Base-by-base conservation (phyloP, 495 filamentous ascomycete species). In the Jackrogersella minutella region DNA sequence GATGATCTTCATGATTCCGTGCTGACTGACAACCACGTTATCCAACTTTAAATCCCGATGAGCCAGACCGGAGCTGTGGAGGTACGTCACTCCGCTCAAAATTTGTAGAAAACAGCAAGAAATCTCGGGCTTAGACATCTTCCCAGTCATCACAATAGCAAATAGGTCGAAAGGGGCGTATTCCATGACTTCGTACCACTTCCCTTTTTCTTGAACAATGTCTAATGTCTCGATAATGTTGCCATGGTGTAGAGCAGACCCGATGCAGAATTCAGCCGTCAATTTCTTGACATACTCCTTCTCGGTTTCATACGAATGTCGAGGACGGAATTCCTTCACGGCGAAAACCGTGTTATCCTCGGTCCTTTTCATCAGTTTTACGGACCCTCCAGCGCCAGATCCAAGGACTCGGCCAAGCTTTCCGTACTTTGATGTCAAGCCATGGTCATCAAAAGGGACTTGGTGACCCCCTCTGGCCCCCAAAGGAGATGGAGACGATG, bases 161-260 rank as follows among this genome's bases (percentile, higher is more conserved):
- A 99, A 99, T 13, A 99, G 82, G 77, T 99, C 95, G 70, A 80
- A 99, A 4, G 95, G 95, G n/a, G 93, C 96, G 74, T 96, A 98
- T 73, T 99, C 95, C 95, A 99, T 99, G 26, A 99, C 95, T 73
- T 97, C 96, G 75, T 96, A 99, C 93, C 95, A 99, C 64, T 90
- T 91, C 24, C 86, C 88, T 75, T 92, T 94, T 81, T 99, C 95
- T 62, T 97, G 90, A 13, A 99, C 87, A 64, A 99, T 97, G 75
- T 99, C 95, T 33, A 99, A 83, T 7, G 95, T 97, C 76, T 98
- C 95, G 72, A 99, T 97, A 66, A 99, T 93, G 76, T 99, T 99
- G 53, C 96, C 95, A 71, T 99, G 95, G 71, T 98, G 95, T 37
- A 99, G 79, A 21, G 96, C 97, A 2, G 94, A 97, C 8, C 95